Base-by-base conservation (phyloP, 257 asterid species). In the Orobanche coerulescens region DNA sequence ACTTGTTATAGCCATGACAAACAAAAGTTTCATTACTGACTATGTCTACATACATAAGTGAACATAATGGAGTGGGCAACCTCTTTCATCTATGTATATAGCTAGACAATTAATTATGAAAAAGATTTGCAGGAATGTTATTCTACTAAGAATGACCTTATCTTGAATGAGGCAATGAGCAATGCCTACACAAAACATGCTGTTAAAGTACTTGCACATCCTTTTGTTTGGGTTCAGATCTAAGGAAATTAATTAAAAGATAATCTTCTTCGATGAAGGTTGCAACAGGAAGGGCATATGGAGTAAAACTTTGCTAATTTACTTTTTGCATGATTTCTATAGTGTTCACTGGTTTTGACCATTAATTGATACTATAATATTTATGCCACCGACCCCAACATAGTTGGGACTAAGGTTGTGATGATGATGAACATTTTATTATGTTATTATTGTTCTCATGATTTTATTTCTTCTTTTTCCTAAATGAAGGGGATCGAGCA, bases 401-500 rank as follows among this genome's bases (percentile, higher is more conserved):
- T n/a, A n/a, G n/a, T n/a, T n/a, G n/a, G n/a, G n/a, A n/a, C n/a
- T n/a, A n/a, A n/a, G n/a, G n/a, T n/a, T n/a, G n/a, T n/a, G n/a
- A n/a, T n/a, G n/a, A n/a, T n/a, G n/a, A n/a, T n/a, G n/a, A n/a
- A n/a, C n/a, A n/a, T n/a, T 47, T 47, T 19, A 14, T 52, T 52
- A 15, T 33, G 58, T 55, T 36, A 33, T 30, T n/a, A 59, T 7
- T 62, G 58, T 68, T 73, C 40, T 54, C 60, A 16, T 23, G 51
- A 24, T 51, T 26, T 39, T 0, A 9, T 33, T 30, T 66, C 14
- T 49, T 14, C 33, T 34, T 67, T 31, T 48, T 50, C 56, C 42
- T 56, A 51, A 65, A 39, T 68, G 54, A 68, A 93, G 97, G 97
- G 91, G 61, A 73, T 86, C 15, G 97, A 93, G 83, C 84, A 79